Evolutionary conservation across 2,329 filamentous ascomycete genomes (phyloP).

Genomic region (Aureobasidium zeae): DNA sequence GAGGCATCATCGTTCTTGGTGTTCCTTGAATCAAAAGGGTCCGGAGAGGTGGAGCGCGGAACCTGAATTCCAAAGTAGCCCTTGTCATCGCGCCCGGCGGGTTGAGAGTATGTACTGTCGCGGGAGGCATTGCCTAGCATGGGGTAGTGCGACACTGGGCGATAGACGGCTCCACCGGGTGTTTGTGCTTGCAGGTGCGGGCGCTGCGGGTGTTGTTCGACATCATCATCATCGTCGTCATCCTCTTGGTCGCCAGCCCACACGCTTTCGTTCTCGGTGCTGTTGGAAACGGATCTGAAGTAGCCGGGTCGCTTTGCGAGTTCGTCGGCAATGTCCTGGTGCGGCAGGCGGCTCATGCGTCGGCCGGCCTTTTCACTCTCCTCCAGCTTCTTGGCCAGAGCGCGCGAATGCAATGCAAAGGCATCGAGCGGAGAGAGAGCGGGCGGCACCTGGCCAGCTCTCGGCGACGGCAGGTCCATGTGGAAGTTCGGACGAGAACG

Average conservation of each 20-base stretch:
- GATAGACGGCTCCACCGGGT: constrained; percentile 27
- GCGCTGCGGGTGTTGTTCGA: background rate
- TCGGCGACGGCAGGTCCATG: constrained; percentile 39
- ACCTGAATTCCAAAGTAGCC: constrained; percentile 37
- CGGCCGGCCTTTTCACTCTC: constrained; percentile 61
- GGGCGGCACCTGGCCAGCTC: constrained; percentile 59
- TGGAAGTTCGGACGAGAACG: constrained; percentile 21
- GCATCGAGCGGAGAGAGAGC: constrained; percentile 91
- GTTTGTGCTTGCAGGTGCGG: constrained; percentile 10
- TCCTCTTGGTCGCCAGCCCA: constrained; percentile 29
- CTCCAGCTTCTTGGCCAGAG: constrained; percentile 79
- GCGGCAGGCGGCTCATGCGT: constrained; percentile 76
- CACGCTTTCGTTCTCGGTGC: constrained; percentile 48
- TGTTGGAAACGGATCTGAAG: constrained; percentile 61
- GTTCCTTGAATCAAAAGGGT: constrained; percentile 34
- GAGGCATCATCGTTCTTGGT: constrained; percentile 36
- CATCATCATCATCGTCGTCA: constrained; percentile 33
- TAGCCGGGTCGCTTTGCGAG: constrained; percentile 69
- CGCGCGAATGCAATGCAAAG: constrained; percentile 81
- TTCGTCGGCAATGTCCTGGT: constrained; percentile 72
- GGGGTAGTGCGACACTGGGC: constrained; percentile 29
- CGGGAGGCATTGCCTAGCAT: constrained; percentile 21
- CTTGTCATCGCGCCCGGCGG: constrained; percentile 7
- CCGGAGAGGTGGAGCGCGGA: constrained; percentile 38
- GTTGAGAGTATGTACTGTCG: background rate